Base-by-base conservation (phyloP, 2,329 filamentous ascomycete species). In the Fusarium fracticaudum region DNA sequence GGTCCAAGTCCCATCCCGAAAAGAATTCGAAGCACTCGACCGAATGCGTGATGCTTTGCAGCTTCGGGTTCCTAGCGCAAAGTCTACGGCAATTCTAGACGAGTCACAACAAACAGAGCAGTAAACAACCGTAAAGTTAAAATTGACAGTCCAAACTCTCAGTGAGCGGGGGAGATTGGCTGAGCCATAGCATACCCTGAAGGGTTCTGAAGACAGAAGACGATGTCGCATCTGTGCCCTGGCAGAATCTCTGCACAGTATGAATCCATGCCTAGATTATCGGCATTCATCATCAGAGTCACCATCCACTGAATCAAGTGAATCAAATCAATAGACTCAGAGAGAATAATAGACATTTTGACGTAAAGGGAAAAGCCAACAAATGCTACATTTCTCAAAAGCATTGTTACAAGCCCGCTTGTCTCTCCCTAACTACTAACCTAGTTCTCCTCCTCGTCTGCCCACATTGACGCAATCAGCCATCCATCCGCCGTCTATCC, bases 391-490 rank as follows among this genome's bases (percentile, higher is more conserved):
- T 50, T 54, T 35, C 43, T 26, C 31, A 31, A 48, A 44, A 45
- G 57, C 29, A 48, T 62, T 24, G 29, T 45, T 68, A 29, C 50
- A 63, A 72, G 62, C 53, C 53, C 47, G 45, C 68, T 58, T 68
- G 44, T 66, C 53, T 47, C 51, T 64, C 51, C 51, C 35, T 40
- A 40, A 38, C 35, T 45, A 29, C 26, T 26, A 26, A 26, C 35
- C 24, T 41, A 40, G 58, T 26, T 45, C 43, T 54, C 24, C 38
- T 44, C 29, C 18, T 37, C 20, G 29, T 63, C 57, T 68, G 63
- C 63, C 68, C 69, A 72, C 37, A 31, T 64, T 51, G 58, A 63
- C 59, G 67, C 71, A 68, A 68, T 73, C 67, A 64, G 71, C 68
- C 59, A 74, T 60, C n/a, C 17, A 18, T 37, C 35, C 17, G 29